These are phyloP conservation scores for Holtermanniella nyarrowii DNA, from an alignment of 768 basidiomycete genomes.

Conservation along the genomic window DNA sequence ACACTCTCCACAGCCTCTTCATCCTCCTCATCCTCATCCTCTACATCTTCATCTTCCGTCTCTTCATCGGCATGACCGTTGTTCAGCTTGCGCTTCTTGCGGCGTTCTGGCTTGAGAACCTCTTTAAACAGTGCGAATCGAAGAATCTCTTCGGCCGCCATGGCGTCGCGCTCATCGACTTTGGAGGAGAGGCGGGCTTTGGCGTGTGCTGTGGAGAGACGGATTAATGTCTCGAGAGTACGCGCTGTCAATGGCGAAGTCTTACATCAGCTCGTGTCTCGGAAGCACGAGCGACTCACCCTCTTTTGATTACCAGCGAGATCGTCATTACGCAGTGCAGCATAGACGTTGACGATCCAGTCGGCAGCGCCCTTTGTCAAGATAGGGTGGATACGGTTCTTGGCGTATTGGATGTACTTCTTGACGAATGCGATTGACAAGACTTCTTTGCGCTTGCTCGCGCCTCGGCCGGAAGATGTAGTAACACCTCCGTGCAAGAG, in stretches of 20 bases:
- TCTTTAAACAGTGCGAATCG: slow-evolving; percentile 97
- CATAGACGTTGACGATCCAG: slow-evolving; percentile 84
- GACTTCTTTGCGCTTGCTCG: slow-evolving; percentile 63
- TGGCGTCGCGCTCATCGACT: slow-evolving; percentile 75
- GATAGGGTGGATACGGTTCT: slow-evolving; percentile 71
- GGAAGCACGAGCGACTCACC: slow-evolving; percentile 44
- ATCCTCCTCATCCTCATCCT: slow-evolving; percentile 44
- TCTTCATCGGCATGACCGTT: slow-evolving; percentile 48
- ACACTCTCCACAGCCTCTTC: slow-evolving; percentile 50
- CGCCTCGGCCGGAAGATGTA: slow-evolving; percentile 46
- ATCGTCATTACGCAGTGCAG: slow-evolving; percentile 81
- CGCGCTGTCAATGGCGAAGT: slow-evolving; percentile 95
- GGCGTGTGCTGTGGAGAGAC: slow-evolving; percentile 93
- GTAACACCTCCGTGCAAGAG: slow-evolving; percentile 78
- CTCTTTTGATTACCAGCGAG: slow-evolving; percentile 80
- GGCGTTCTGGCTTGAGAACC: slow-evolving; percentile 66
- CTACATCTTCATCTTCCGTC: slow-evolving; percentile 41
- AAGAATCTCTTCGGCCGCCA: slow-evolving; percentile 85
- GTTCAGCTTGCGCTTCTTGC: slow-evolving; percentile 81
- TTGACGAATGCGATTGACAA: slow-evolving; percentile 90
- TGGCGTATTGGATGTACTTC: slow-evolving; percentile 97
- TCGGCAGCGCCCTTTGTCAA: slow-evolving; percentile 90
- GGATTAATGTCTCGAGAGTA: slow-evolving; percentile 96
- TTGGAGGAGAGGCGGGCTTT: slow-evolving; percentile 81
- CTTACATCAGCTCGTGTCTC: slow-evolving; percentile 44